Evolutionary conservation across 2,329 filamentous ascomycete genomes (phyloP).

Genomic region (Aureobasidium subglaciale): DNA sequence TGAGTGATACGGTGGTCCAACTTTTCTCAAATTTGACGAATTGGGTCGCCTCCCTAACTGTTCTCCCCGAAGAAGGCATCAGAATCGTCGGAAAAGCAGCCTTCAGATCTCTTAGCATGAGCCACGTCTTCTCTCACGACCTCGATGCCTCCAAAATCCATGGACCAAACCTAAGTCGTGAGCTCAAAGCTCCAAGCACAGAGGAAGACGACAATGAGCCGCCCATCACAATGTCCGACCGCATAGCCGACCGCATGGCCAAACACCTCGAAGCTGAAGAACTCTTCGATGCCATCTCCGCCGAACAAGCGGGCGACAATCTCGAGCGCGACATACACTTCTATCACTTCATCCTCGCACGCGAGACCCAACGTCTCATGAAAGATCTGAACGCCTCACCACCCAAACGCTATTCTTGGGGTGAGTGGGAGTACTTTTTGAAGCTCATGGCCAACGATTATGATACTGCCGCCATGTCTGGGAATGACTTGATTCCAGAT

Average conservation of each 20-base stretch:
- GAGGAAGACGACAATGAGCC: neutral
- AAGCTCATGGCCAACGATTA: conserved; percentile 41
- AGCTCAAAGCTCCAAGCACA: too few species aligned
- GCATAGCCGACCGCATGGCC: conserved; percentile 28
- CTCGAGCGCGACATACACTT: conserved; percentile 44
- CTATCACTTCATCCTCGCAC: conserved; percentile 42
- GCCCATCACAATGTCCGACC: conserved; percentile 15
- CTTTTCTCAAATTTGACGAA: conserved; percentile 48
- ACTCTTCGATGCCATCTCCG: conserved; percentile 34
- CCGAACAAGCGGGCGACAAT: conserved; percentile 36
- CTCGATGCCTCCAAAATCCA: conserved; percentile 18
- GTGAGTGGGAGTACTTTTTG: conserved; percentile 44
- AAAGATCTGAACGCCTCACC: conserved; percentile 35
- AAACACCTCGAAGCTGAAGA: conserved; percentile 37
- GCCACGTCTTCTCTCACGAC: conserved; percentile 16
- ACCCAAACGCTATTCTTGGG: conserved; percentile 29
- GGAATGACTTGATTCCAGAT: conserved; percentile 17
- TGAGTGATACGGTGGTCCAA: conserved; percentile 50
- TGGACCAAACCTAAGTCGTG: too few species aligned
- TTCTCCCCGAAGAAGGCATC: conserved; percentile 44
- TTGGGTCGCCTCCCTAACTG: conserved; percentile 49
- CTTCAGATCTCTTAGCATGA: conserved; percentile 17
- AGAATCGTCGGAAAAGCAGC: conserved; percentile 27
- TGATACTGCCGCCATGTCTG: conserved; percentile 25
- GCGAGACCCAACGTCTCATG: conserved; percentile 38